Base-by-base conservation (phyloP, 2,329 filamentous ascomycete genomes). In the Aspergillus clavatus region DNA sequence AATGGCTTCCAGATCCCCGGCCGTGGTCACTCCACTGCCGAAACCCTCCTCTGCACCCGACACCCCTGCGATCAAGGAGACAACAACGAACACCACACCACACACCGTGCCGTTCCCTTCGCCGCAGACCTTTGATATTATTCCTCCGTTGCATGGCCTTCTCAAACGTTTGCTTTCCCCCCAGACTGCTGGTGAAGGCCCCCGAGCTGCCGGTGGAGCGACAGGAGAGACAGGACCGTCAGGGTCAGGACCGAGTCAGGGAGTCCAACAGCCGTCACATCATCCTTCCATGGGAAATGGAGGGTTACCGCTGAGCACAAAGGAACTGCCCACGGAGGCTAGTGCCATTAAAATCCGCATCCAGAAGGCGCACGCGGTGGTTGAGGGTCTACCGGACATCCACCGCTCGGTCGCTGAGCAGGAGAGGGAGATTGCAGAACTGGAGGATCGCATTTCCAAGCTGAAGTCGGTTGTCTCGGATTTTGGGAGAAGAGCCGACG, bases 311-410 rank as follows among this genome's bases (percentile, higher is more conserved):
- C 69, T 84, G 37, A 76, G 82, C 49, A 75, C 80, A 50, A 94
- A 95, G 65, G 86, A 95, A 56, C 79, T 97, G 12, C 82, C 86
- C 2, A 79, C 82, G 2, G 88, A 87, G 27, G 86, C 87, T 1
- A 86, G 89, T 60, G 78, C 80, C 27, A 75, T 96, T 57, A 90
- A 88, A 68, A 83, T 90, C 68, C 87, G 88, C 68, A 79, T 97
- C 47, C 85, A 89, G 65, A 84, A 84, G 55, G 89, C 90, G 40
- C 77, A 86, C 40, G 76, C 56, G 3, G 67, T 70, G 8, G 63
- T 75, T 8, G 63, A 67, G 39, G 59, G 55, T 27, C 53, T 75
- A 29, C 71, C 72, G 7, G 72, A 74, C 50, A 59, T 72, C n/a
- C 56, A 71, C 6, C 61, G 71, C 26, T 66, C 65, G 10, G 63